phyloP scores from a whole-genome alignment of 257 asterid genomes.

The Oldenlandia corymbosa region DNA sequence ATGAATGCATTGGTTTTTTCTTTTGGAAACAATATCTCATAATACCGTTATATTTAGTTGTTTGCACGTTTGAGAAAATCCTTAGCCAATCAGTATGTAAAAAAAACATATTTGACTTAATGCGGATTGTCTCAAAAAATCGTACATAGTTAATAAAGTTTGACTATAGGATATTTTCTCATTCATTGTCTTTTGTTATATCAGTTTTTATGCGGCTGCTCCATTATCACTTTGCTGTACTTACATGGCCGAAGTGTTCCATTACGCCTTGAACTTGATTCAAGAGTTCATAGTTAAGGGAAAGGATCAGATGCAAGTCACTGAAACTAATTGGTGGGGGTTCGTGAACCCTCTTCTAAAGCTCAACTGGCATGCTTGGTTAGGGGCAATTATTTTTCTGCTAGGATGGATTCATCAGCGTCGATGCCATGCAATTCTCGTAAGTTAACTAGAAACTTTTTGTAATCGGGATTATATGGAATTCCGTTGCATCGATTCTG shows the following conservation, averaged over 20 bases:
- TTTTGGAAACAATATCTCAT: not conserved
- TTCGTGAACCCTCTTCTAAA: too few relatives aligned
- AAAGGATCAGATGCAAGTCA: slow-evolving; percentile 53
- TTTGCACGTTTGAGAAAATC: too few relatives aligned
- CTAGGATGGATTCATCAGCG: too few relatives aligned
- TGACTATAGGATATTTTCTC: slow-evolving; percentile 9
- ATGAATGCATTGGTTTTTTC: not conserved
- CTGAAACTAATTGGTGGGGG: too few relatives aligned
- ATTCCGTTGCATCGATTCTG: not conserved
- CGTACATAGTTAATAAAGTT: too few relatives aligned
- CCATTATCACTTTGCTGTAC: slow-evolving; percentile 81
- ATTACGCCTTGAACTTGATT: slow-evolving; percentile 29
- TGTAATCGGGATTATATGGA: not conserved
- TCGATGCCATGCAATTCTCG: slow-evolving; percentile 83
- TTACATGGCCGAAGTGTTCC: slow-evolving; percentile 49
- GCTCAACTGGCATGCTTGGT: too few relatives aligned
- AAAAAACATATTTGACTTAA: too few relatives aligned
- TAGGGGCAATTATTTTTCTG: too few relatives aligned
- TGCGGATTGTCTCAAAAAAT: too few relatives aligned
- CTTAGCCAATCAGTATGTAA: too few relatives aligned
- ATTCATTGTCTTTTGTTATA: slow-evolving; percentile 27
- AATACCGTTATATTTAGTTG: not conserved
- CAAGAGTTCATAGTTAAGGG: slow-evolving; percentile 60
- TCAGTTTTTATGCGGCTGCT: slow-evolving; percentile 77
- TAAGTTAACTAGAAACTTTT: slow-evolving; percentile 29